phyloP scores from a whole-genome alignment of 345 rosid species.

The Boechera stricta region DNA sequence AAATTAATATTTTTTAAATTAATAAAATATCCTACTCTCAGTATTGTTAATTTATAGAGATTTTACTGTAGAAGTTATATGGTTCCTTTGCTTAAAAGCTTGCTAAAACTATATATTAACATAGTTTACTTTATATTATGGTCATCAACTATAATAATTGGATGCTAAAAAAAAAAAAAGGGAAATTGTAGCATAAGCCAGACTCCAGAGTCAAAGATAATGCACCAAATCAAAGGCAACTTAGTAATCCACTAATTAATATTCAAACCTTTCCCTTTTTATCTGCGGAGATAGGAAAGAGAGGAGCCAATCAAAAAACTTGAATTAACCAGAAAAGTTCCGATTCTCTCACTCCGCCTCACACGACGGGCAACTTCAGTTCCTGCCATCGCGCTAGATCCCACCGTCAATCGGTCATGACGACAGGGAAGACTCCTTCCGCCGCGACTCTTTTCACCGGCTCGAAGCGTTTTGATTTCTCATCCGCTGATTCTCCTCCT shows the following conservation, averaged over 20 bases:
- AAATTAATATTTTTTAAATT: too few species aligned
- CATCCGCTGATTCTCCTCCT: constrained; percentile 64
- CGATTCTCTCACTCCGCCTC: constrained; percentile 34
- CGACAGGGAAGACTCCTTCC: constrained; percentile 40
- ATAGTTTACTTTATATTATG: too few species aligned
- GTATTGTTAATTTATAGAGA: too few species aligned
- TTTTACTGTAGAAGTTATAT: too few species aligned
- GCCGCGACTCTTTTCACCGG: constrained; percentile 21
- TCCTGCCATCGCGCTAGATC: constrained; percentile 53
- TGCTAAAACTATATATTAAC: too few species aligned
- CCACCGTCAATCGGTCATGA: constrained; percentile 59
- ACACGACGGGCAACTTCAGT: constrained; percentile 66
- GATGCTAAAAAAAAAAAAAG: background rate
- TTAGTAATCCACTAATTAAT: background rate
- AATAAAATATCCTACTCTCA: too few species aligned
- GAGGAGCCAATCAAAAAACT: constrained; percentile 5
- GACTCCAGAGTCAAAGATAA: background rate
- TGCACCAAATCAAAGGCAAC: background rate
- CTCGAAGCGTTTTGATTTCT: constrained; percentile 48
- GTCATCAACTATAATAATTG: background rate
- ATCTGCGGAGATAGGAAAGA: background rate
- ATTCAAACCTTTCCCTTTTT: background rate
- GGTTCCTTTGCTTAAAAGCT: too few species aligned
- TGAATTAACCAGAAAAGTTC: background rate
- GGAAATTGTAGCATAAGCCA: too few species aligned